Evolutionary conservation across 345 rosid species (phyloP), one percentile per base, ranked within the genome.

Genomic region (Noccaea bulbosa): DNA sequence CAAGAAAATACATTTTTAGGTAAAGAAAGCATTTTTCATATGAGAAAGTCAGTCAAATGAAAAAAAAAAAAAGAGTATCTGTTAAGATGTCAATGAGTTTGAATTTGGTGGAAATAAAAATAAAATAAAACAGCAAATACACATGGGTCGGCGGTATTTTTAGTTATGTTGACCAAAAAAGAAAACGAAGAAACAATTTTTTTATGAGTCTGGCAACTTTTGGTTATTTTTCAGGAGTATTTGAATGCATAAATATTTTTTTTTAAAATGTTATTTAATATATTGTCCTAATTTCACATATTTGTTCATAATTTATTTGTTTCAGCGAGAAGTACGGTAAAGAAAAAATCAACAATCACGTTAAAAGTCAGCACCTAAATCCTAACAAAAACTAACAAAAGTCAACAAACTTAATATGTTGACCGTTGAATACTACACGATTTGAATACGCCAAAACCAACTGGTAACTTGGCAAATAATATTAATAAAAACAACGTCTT

Each of bases 331-430:
- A 49, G 52, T 14, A 44, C 20, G 69, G 75, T 50, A 70, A 39
- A 55, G 40, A 12, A 32, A 11, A 43, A 33, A 33, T 52, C 62
- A 62, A 71, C 32, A 12, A 12, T 30, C 67, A 50, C 74, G 32
- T 37, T 69, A n/a, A 37, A 70, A 52, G 46, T 44, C 71, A 62
- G 56, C 60, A 56, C 71, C 60, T 65, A 57, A 57, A 73, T 65
- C 69, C 70, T 47, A 65, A 56, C 65, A 10, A 72, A 6, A 11
- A 4, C 8, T 24, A 24, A 46, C 12, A 4, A 71, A 62, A 12
- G 65, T 56, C 52, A 56, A 62, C 47, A 72, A 20, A 45, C 20
- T 45, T 45, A 16, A 56, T 56, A 39, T 56, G 22, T 39, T 73
- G 77, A 73, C 71, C 77, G 53, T 58, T 73, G 77, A 65, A 37